Conservation (phyloP, 1,139 yeast genomes). For the Pichia sp. region DNA sequence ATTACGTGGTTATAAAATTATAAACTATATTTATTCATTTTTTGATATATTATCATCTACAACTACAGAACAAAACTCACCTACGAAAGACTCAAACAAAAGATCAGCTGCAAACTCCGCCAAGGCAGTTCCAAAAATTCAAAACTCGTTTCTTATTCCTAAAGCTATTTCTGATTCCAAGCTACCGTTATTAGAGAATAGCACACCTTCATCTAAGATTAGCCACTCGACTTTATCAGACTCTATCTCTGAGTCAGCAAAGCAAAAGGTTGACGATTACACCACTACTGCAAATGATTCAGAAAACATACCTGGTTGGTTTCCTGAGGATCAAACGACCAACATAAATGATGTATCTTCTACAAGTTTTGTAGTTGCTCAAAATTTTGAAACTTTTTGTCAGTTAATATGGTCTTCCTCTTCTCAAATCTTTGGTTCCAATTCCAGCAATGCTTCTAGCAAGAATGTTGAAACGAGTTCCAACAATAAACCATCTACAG, state of each 20-base stretch:
- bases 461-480: neutral
- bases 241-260: too few species aligned
- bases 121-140: neutral
- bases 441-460: neutral
- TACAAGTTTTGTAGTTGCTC: constrained; percentile 37
- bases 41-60: constrained; percentile 4
- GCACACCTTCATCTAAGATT: too few species aligned
- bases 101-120: neutral
- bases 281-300: neutral
- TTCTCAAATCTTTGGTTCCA: neutral
- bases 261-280: too few species aligned
- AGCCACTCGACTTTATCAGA: too few species aligned
- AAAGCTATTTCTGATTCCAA: neutral
- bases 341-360: constrained; percentile 26
- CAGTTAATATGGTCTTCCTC: constrained; percentile 31
- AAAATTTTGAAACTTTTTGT: constrained; percentile 50
- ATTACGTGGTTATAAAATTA: constrained; percentile 24
- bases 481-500: neutral
- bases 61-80: neutral
- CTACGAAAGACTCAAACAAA: neutral
- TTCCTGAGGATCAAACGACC: constrained; percentile 22
- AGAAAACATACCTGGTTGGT: constrained; percentile 6
- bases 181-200: too few species aligned
- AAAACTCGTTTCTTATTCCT: constrained; percentile 5
- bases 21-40: constrained; percentile 13